Evolutionary conservation across 208 protist species (phyloP).

Genomic region (Acanthamoeba sp.): DNA sequence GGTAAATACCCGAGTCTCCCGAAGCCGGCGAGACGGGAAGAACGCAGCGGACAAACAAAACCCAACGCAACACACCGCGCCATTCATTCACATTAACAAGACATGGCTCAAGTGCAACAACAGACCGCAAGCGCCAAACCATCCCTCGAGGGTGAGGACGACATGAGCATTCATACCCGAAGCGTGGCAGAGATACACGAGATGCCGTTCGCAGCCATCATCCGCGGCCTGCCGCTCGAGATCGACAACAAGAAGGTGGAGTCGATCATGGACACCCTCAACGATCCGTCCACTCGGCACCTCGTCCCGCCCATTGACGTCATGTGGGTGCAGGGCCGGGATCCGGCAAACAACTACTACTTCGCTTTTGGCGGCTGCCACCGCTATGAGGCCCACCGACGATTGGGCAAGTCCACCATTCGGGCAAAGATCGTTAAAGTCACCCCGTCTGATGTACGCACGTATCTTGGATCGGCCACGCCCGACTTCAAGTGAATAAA

Average conservation of each 20-base stretch:
- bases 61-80: too few species aligned
- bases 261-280: conserved; percentile 21
- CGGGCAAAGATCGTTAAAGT: conserved; percentile 16
- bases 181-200: conserved; percentile 53
- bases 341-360: conserved; percentile 61
- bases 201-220: conserved; percentile 39
- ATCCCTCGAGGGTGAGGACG: background rate
- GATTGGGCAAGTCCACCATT: background rate
- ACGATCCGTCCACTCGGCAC: background rate
- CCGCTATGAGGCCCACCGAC: conserved; percentile 53
- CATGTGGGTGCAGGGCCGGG: conserved; percentile 38
- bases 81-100: too few species aligned
- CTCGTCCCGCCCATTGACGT: conserved; percentile 52
- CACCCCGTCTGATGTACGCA: background rate
- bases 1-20: too few species aligned
- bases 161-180: conserved; percentile 55
- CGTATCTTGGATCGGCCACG: conserved; percentile 38
- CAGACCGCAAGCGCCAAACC: background rate
- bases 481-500: conserved; percentile 5
- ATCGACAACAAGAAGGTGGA: conserved; percentile 27
- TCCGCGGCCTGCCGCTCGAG: background rate
- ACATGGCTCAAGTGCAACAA: background rate
- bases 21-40: too few species aligned
- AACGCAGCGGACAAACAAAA: too few species aligned
- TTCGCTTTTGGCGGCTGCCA: conserved; percentile 67